Base-by-base conservation (phyloP, 1,284 basidiomycete species). In the Lentinula novae-zelandiae region DNA sequence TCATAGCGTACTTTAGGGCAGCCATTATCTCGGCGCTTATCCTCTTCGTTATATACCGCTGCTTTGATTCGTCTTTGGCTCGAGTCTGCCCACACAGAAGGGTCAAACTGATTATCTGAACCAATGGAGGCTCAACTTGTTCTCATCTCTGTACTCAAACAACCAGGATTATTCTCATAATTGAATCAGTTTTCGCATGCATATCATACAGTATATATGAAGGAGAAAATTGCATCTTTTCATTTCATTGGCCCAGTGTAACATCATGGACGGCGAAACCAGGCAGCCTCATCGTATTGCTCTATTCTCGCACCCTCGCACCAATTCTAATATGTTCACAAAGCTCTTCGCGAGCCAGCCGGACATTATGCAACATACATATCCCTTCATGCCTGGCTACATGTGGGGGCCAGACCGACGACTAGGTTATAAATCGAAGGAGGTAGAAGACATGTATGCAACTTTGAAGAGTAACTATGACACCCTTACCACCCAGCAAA, bases 351-450 rank as follows among this genome's bases (percentile, higher is more conserved):
- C 10, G 15, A 58, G 57, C 15, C 57, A 58, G 49, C 57, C 57
- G 8, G 57, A 58, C 34, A 48, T 58, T 22, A 49, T 50, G 48
- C 57, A 58, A 20, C 57, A 58, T 36, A 58, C 57, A 1, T 58
- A 58, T 51, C 57, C 57, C 52, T 58, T 58, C 38, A 58, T 58
- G 57, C 57, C 57, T 20, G 57, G 57, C 5, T 58, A 51, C 57
- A 58, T 58, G 57, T 58, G 57, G 57, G 57, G 57, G 38, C 48
- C 57, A 27, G 48, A 58, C 34, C 57, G 57, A 39, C 57, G 57
- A 58, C 48, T 58, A 10, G 57, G 57, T 9, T 58, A 58, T n/a
- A 51, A 58, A 34, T 17, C 57, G 46, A 58, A 58, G 34, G 57
- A 58, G 46, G 57, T 58, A 2, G 27, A 58, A 15, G 57, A 58